Base-by-base conservation (phyloP, 768 basidiomycete genomes). In the Boletus eberwhitei region DNA sequence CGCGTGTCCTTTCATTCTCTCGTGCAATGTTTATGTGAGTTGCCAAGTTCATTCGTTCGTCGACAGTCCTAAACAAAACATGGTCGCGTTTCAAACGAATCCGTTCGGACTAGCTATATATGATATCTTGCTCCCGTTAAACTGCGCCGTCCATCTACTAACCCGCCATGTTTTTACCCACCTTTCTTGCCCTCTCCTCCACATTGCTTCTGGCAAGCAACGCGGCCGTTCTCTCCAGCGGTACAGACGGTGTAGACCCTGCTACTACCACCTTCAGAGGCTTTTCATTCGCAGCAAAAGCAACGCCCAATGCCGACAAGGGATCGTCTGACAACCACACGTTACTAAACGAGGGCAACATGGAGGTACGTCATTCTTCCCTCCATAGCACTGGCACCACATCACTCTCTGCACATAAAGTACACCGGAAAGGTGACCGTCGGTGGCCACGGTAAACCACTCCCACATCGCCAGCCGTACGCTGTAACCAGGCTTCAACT, bases 201-300 rank as follows among this genome's bases (percentile, higher is more conserved):
- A 46, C 61, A 53, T 55, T 59, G 68, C 69, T 69, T 71, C 68
- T 69, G 70, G 68, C 60, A 67, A 71, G 69, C 67, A 53, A 55
- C 57, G 65, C 65, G 17, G 57, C 57, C 53, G 32, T 49, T 50
- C 65, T 61, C 41, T 59, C 50, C 16, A 37, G 5, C n/a, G 39
- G 53, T 41, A 46, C 17, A 4, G 48, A 34, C 36, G 16, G 12
- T 26, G 14, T 46, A n/a, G 48, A 43, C n/a, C 13, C 49, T 24
- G 45, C 45, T 47, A 22, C 52, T 19, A 22, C 52, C 29, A 36
- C 55, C 16, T 47, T 65, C 22, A 55, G 16, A 32, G 57, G 60
- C 16, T 48, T 68, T n/a, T 58, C 68, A 2, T 68, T 68, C 50
- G 44, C 50, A 8, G 68, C 60, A 1, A 52, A 47, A 44, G 49